Base-by-base conservation (phyloP, 2,329 filamentous ascomycete genomes). In the Xylariaceae sp. region DNA sequence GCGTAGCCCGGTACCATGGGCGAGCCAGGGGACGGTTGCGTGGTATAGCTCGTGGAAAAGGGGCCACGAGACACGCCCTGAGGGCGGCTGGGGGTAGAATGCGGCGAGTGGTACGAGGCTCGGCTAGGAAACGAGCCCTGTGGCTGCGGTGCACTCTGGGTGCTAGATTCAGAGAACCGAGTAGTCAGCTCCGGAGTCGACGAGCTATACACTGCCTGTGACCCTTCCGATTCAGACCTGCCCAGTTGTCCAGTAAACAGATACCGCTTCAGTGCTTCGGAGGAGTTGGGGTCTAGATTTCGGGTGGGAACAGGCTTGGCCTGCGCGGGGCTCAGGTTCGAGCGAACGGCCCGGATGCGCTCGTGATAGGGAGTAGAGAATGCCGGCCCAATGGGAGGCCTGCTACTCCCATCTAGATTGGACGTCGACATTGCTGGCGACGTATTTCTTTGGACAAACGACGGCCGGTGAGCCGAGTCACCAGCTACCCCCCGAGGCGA, bases 331-430 rank as follows among this genome's bases (percentile, higher is more conserved):
- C 19, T 43, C 13, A 49, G 57, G 29, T 38, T 55, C 9, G 63
- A 59, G 13, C 68, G 69, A 15, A 71, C 74, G 36, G 76, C 76
- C 40, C 69, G 70, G 42, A 82, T 79, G 30, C 78, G 73, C 43
- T 81, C 75, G 5, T 73, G 65, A 50, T 78, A 82, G 0, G 78
- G 76, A 0, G 81, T 83, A 4, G 83, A 81, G 57, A 86, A 85
- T 2, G 82, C 74, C 18, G 80, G 80, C 3, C 74, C 83, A 50
- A 80, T 74, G 19, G 70, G 66, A 31, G 65, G 69, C 30, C 69
- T 68, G 14, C 70, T 69, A 13, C 69, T 72, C 16, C 74, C 73
- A 47, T 86, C 79, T 31, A 88, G 66, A 55, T 94, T 87, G 46
- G 80, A 72, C 6, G 78, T 61, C 43, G 88, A 85, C 19, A 85